Percentiles rank a stretch among this genome's conserved stretches.
Conservation (phyloP, 306 rosid genomes). For the Medicago lupulina region DNA sequence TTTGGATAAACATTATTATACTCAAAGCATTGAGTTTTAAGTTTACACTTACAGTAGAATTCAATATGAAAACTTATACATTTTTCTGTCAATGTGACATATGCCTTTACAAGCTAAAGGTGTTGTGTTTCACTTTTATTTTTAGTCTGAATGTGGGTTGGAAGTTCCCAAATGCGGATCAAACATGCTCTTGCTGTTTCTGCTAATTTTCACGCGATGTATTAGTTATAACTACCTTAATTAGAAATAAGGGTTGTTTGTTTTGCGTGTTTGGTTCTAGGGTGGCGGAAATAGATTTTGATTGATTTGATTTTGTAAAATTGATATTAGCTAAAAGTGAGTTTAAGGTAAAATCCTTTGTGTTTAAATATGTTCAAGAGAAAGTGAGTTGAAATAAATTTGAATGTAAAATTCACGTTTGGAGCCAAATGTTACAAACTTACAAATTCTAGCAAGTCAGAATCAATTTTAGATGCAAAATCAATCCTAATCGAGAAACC, state of each 20-base stretch:
- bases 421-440: neutral
- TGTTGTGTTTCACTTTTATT: neutral
- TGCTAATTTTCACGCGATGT: neutral
- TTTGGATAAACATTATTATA: too few species aligned
- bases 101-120: too few species aligned
- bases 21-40: too few species aligned
- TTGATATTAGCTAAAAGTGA: neutral
- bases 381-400: neutral
- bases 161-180: constrained; percentile 1
- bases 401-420: neutral
- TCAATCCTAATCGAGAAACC: neutral
- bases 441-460: neutral
- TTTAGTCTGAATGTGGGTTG: neutral
- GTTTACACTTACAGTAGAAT: too few species aligned
- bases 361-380: neutral
- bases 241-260: too few species aligned
- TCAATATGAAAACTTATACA: too few species aligned
- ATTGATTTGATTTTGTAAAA: neutral
- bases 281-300: neutral
- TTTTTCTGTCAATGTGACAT: too few species aligned
- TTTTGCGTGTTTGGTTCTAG: neutral
- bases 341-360: neutral
- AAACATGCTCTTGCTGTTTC: neutral
- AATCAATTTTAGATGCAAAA: neutral
- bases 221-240: neutral